Evolutionary conservation across 345 rosid species (phyloP), one percentile per base, ranked within the genome.

Genomic region (Brassica juncea): DNA sequence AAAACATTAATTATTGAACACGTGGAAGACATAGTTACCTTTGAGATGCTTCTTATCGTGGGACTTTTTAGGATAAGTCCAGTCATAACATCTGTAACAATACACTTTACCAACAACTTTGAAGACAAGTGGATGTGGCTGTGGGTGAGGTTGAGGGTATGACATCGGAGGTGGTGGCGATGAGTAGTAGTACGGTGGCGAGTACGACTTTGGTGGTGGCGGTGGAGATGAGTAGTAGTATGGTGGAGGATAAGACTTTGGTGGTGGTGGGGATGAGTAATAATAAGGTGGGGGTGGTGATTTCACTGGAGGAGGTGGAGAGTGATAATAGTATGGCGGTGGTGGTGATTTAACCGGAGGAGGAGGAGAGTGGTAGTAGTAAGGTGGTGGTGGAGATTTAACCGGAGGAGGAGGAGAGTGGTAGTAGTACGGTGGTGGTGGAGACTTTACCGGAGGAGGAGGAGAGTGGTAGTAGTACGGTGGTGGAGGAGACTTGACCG

Each of bases 1-100:
- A 66, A 72, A 60, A 68, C 21, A 11, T 35, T 69, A 37, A 75
- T 28, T 75, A 70, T 6, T 71, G 31, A 37, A 70, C 42, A 65
- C 34, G 16, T 59, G 68, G 10, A 71, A 75, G 68, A 27, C 28
- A 57, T 34, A 10, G 16, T 62, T 86, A 92, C 97, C 97, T 83
- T 92, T 76, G 54, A 90, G 93, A 66, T 92, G 97, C 49, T 90
- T 92, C 85, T 87, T 92, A 73, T 89, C 90, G 59, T 92, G 97
- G 15, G 83, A 83, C 28, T 82, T 80, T 7, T 74, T 70, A 1
- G 92, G 85, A 73, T 78, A 37, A 55, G 73, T 74, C 84, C 84
- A 82, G 82, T 82, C 84, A 54, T 82, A 82, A 71, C 84, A 82
- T 58, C 82, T 70, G 73, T 78, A 82, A 27, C 85, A 82, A 47